Percentiles rank a stretch among this genome's conserved stretches.
phyloP scores from a whole-genome alignment of 176 grass and related monocot species.

The Musa schizocarpa region DNA sequence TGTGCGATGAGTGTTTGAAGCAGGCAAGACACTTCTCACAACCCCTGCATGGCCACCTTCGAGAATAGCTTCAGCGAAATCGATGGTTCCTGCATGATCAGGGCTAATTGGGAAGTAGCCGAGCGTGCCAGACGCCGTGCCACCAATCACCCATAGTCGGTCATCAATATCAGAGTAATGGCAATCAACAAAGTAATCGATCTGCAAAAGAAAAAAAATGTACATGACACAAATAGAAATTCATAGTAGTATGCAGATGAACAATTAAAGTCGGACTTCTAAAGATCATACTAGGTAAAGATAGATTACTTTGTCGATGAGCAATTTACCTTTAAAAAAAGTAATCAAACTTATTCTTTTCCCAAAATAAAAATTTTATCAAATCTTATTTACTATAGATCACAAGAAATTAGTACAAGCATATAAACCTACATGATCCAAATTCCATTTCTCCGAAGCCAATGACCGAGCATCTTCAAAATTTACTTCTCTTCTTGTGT shows the following conservation, averaged over 20 bases:
- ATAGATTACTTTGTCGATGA: not conserved
- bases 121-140: constrained; percentile 54
- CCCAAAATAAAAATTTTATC: not conserved
- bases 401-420: constrained; percentile 1
- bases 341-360: not conserved
- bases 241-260: not conserved
- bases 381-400: not conserved
- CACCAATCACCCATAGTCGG: constrained; percentile 63
- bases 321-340: not conserved
- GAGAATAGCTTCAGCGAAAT: constrained; percentile 54
- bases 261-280: not conserved
- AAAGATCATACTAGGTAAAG: too few relatives aligned
- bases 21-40: constrained; percentile 52
- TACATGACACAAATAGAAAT: not conserved
- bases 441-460: constrained; percentile 69
- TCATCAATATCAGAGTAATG: constrained; percentile 66
- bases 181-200: constrained; percentile 93
- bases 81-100: constrained; percentile 28
- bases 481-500: constrained; percentile 47
- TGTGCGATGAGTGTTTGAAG: constrained; percentile 23
- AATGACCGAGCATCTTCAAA: constrained; percentile 71
- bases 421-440: constrained; percentile 47
- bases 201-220: constrained; percentile 31
- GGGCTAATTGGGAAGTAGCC: constrained; percentile 71
- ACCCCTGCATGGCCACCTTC: constrained; percentile 74